Conservation (phyloP, 176 grass and related monocot genomes). For the Puya raimondii region DNA sequence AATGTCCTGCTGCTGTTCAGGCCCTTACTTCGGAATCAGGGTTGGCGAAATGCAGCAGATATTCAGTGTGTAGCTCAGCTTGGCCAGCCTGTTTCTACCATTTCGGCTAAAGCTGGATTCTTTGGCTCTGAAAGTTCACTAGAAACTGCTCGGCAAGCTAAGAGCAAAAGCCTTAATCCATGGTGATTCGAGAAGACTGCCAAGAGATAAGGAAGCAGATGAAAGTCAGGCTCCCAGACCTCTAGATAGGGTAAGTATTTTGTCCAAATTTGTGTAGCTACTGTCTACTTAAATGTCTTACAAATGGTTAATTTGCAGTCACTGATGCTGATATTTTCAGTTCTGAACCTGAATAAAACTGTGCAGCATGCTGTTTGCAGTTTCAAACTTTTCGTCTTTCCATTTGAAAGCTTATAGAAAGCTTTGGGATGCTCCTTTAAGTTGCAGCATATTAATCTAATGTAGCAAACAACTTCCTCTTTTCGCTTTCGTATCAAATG, state of each 20-base stretch:
- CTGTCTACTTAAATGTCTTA: too few relatives aligned
- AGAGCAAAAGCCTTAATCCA: constrained; percentile 56
- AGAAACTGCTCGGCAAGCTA: constrained; percentile 63
- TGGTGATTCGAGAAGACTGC: constrained; percentile 44
- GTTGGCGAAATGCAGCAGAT: constrained; percentile 50
- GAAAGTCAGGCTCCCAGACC: constrained; percentile 51
- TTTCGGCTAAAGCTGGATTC: constrained; percentile 43
- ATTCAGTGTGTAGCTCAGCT: constrained; percentile 63
- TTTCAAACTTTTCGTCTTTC: too few relatives aligned
- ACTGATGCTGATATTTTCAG: too few relatives aligned
- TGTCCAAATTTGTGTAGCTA: too few relatives aligned
- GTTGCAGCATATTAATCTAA: too few relatives aligned
- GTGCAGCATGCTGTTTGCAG: too few relatives aligned
- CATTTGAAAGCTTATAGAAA: too few relatives aligned
- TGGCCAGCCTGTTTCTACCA: constrained; percentile 50
- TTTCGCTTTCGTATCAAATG: too few relatives aligned
- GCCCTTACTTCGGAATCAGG: constrained; percentile 52
- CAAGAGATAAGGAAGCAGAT: constrained; percentile 64
- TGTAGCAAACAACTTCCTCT: too few relatives aligned
- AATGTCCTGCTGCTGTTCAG: constrained; percentile 59
- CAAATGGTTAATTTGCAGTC: too few relatives aligned
- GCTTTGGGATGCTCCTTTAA: too few relatives aligned
- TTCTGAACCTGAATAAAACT: too few relatives aligned
- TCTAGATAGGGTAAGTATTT: constrained; percentile 48
- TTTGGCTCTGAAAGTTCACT: constrained; percentile 47